Evolutionary conservation across 805 yeast species (phyloP).

Genomic region (Kluyveromyces wickerhamii): DNA sequence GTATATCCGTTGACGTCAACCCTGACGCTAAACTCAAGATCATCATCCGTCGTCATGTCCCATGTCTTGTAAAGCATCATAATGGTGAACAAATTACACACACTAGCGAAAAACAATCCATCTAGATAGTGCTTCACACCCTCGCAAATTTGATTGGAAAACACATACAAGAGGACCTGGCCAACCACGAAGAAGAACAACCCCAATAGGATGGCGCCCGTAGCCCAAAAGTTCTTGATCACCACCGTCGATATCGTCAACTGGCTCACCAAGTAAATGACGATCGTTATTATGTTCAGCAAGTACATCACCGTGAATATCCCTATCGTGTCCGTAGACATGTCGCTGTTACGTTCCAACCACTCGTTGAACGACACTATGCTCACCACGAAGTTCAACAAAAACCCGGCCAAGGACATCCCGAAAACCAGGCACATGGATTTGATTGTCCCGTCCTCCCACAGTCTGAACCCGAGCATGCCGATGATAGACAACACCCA

Average conservation of each 20-base stretch:
- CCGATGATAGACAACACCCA: conserved; percentile 66
- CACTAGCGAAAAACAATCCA: conserved; percentile 77
- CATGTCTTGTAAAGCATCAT: conserved; percentile 97
- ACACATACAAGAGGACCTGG: conserved; percentile 66
- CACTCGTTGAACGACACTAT: conserved; percentile 67
- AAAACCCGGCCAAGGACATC: conserved; percentile 49
- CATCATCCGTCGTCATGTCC: conserved; percentile 94
- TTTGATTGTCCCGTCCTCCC: conserved; percentile 84
- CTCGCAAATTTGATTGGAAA: conserved; percentile 59
- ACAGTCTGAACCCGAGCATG: conserved; percentile 73
- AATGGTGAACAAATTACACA: conserved; percentile 69
- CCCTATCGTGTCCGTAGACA: conserved; percentile 49
- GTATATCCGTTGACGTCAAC: conserved; percentile 37
- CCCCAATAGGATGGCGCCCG: conserved; percentile 73
- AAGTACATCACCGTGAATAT: conserved; percentile 66
- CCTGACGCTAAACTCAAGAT: conserved; percentile 81
- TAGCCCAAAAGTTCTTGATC: conserved; percentile 76
- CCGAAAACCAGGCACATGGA: conserved; percentile 53
- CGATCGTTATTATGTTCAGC: conserved; percentile 58
- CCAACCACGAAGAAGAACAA: conserved; percentile 70
- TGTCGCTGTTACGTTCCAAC: conserved; percentile 38
- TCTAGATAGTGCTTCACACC: conserved; percentile 80
- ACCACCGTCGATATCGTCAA: conserved; percentile 57
- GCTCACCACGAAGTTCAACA: conserved; percentile 57
- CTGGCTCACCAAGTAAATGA: conserved; percentile 60